Base-by-base conservation (phyloP, 768 basidiomycete genomes). In the Omphalotus guepiniiformis region DNA sequence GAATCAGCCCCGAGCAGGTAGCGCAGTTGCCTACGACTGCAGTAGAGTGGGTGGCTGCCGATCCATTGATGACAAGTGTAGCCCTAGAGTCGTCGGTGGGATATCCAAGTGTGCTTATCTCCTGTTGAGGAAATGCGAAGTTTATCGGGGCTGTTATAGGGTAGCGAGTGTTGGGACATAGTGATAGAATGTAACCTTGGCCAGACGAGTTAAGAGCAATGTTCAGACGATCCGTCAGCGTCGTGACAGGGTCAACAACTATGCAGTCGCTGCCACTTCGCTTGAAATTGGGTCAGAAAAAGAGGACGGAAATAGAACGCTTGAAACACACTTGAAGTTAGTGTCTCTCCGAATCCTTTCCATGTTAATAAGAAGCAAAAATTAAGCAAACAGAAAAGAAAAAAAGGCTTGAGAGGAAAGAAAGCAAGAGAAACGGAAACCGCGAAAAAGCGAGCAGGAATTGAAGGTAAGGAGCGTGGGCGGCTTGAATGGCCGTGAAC, bases 41-140 rank as follows among this genome's bases (percentile, higher is more conserved):
- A 0, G 79, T 85, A 0, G 85, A 82, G 53, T 90, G 85, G 2
- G 85, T 83, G 26, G 70, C 63, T 7, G 81, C 82, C 9, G 83
- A 73, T 1, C 90, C 91, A 53, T 65, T 65, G 8, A 93, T 84
- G 28, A 83, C 71, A 13, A 93, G 73, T 3, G 73, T 79, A 4
- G 91, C 91, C 50, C 91, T 74, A 8, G 73, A 69, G 44, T 75
- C 68, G 18, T 74, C 87, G 0, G 73, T 79, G 0, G 91, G 91
- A 51, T 90, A 86, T 13, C 87, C 88, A 5, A 72, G 55, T 0
- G 91, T 93, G 54, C 80, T 87, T 39, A 93, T 91, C 65, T 93
- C 91, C 64, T 93, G 84, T 55, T 82, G 70, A 0, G 76, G 70
- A 9, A 80, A 75, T 0, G 80, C 71, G 55, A 89, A 90, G 26